Evolutionary conservation across 352 stramenopile species (phyloP).

Genomic region (Phytophthora melonis): DNA sequence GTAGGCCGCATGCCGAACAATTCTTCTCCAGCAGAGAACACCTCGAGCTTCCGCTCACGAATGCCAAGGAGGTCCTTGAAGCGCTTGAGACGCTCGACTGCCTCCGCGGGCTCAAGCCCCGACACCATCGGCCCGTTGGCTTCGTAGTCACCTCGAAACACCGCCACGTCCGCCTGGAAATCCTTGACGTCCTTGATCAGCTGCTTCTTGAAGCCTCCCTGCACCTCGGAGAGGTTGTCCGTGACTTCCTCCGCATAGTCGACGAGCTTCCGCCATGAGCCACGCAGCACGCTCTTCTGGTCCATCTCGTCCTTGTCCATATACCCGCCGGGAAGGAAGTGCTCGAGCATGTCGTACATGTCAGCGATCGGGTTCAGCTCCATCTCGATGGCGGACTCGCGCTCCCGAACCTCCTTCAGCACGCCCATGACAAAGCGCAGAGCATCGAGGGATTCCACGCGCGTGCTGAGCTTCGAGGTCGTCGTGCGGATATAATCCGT

Average conservation of each 20-base stretch:
- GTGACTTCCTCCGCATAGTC: slow-evolving; percentile 92
- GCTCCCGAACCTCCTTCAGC: slow-evolving; percentile 85
- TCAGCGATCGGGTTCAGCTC: slow-evolving; percentile 90
- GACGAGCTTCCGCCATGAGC: slow-evolving; percentile 88
- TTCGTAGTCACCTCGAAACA: slow-evolving; percentile 79
- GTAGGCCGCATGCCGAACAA: slow-evolving; percentile 89
- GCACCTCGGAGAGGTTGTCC: slow-evolving; percentile 84
- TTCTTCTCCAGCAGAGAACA: slow-evolving; percentile 89
- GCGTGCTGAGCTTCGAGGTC: slow-evolving; percentile 68
- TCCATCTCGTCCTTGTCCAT: slow-evolving; percentile 93
- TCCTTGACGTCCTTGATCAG: slow-evolving; percentile 90
- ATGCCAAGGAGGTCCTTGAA: slow-evolving; percentile 88
- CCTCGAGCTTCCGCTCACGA: slow-evolving; percentile 87
- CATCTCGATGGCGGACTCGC: slow-evolving; percentile 91
- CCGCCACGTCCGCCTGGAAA: slow-evolving; percentile 73
- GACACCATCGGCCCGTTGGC: slow-evolving; percentile 75
- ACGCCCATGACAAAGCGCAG: slow-evolving; percentile 88
- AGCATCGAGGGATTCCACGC: slow-evolving; percentile 77
- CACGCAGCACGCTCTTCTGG: slow-evolving; percentile 88
- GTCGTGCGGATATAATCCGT: slow-evolving; percentile 87
- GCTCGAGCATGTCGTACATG: slow-evolving; percentile 93
- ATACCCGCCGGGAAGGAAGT: slow-evolving; percentile 85
- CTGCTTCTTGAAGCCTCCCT: slow-evolving; percentile 93
- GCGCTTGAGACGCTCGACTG: slow-evolving; percentile 83
- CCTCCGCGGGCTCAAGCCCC: slow-evolving; percentile 80